Evolutionary conservation across 306 rosid species (phyloP).

Genomic region (Dalbergia oliveri): DNA sequence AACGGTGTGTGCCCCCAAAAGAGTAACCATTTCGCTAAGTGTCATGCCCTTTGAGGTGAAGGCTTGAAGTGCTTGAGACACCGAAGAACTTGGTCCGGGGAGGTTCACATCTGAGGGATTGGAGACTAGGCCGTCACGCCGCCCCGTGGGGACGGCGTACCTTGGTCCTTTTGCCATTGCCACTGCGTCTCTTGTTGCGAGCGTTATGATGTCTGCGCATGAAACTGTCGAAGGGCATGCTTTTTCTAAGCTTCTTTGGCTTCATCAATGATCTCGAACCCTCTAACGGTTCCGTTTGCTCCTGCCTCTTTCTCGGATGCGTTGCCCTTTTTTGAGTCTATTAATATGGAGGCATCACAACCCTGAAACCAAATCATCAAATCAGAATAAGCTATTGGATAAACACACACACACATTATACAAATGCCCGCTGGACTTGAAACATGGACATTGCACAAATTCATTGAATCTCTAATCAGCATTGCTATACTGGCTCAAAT

Average conservation of each 20-base stretch:
- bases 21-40: slow-evolving; percentile 62
- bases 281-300: slow-evolving; percentile 58
- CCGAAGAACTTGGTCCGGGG: slow-evolving; percentile 53
- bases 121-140: slow-evolving; percentile 59
- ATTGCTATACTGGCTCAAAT: no score
- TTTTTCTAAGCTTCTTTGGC: slow-evolving; percentile 50
- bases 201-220: slow-evolving; percentile 66
- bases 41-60: slow-evolving; percentile 53
- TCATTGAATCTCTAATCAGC: no score
- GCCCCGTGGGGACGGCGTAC: slow-evolving; percentile 56
- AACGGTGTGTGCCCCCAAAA: slow-evolving; percentile 72
- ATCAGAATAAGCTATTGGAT: no score
- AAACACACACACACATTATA: no score
- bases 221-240: slow-evolving; percentile 66
- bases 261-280: slow-evolving; percentile 61
- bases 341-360: slow-evolving; percentile 72
- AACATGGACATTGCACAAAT: no score
- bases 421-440: no score
- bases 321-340: slow-evolving; percentile 46
- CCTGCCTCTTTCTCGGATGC: slow-evolving; percentile 52
- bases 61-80: slow-evolving; percentile 13
- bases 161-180: slow-evolving; percentile 58
- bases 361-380: slow-evolving; percentile 50
- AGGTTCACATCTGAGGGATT: slow-evolving; percentile 25
- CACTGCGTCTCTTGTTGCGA: slow-evolving; percentile 67